Evolutionary conservation across 305 asterid genomes (phyloP).

Genomic region (Fraxinus platypoda): DNA sequence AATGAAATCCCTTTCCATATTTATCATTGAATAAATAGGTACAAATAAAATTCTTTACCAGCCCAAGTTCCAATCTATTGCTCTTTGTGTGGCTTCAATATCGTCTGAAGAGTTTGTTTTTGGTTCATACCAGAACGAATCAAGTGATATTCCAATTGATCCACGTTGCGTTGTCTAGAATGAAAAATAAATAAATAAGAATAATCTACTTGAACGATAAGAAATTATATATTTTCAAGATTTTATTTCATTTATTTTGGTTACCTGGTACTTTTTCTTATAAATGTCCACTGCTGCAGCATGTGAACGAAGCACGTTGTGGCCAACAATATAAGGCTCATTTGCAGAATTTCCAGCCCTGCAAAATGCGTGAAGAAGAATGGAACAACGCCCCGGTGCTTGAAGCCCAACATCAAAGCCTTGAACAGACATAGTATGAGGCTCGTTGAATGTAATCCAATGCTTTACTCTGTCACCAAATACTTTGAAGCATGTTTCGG

Average conservation of each 20-base stretch:
- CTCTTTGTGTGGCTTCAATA: constrained; percentile 64
- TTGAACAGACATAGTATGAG: constrained; percentile 67
- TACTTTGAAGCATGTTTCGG: constrained; percentile 72
- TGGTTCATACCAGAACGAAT: constrained; percentile 76
- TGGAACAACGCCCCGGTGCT: constrained; percentile 76
- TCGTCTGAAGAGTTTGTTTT: constrained; percentile 48
- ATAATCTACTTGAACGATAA: neutral
- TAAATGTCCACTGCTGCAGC: constrained; percentile 61
- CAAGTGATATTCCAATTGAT: constrained; percentile 67
- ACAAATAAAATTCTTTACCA: constrained; percentile 48
- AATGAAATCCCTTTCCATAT: neutral
- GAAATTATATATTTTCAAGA: neutral
- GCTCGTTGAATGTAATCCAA: constrained; percentile 96
- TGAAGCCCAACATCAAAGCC: constrained; percentile 79
- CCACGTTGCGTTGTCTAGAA: constrained; percentile 60
- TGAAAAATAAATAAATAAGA: neutral
- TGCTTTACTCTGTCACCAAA: constrained; percentile 88
- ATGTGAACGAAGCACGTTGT: constrained; percentile 70
- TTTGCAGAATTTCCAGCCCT: constrained; percentile 71
- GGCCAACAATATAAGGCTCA: constrained; percentile 80
- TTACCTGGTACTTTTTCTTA: constrained; percentile 62
- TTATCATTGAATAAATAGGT: neutral
- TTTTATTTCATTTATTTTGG: neutral
- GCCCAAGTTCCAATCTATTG: constrained; percentile 69
- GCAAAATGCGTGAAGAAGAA: constrained; percentile 39